Base-by-base conservation (phyloP, 306 rosid species). In the Quercus bicolor region DNA sequence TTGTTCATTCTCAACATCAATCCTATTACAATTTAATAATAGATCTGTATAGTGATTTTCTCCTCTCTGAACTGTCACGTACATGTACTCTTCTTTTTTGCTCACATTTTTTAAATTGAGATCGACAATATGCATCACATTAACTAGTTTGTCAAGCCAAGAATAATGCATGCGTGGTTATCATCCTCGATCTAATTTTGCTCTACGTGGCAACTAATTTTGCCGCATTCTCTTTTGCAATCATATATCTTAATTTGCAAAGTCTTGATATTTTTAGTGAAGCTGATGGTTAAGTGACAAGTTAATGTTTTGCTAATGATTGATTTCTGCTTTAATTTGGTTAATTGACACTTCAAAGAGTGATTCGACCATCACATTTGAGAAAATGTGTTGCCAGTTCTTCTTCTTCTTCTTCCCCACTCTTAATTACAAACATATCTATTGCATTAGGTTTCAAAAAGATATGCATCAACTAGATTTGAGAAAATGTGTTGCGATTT, bases 21-120 rank as follows among this genome's bases (percentile, higher is more conserved):
- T 43, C 26, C 59, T 72, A 31, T 24, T 62, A 54, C 45, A 52
- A 20, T 56, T 28, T 57, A 57, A 74, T 70, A 8, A 37, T 62
- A 73, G 69, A 57, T 57, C 53, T 10, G 70, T 55, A 72, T 60
- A 55, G 56, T 76, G 77, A 62, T 83, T 62, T 80, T 23, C 34
- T 33, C 79, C 65, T 80, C 83, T 70, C 55, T 74, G 59, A 59
- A 45, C 71, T 79, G 82, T 61, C 82, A 21, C 61, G 31, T 68
- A 40, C 62, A 34, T 68, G 24, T 59, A 40, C 62, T 24, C 53
- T 18, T 18, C 33, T 37, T 86, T 20, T 28, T 19, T 34, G 72
- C 71, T 60, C 81, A 14, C 73, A 69, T 76, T 71, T 81, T 75
- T 40, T 23, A 78, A 43, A 6, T 20, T 20, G 43, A 78, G 56